Conservation (phyloP, 352 stramenopile genomes). For the Globisporangium uncinulatum region DNA sequence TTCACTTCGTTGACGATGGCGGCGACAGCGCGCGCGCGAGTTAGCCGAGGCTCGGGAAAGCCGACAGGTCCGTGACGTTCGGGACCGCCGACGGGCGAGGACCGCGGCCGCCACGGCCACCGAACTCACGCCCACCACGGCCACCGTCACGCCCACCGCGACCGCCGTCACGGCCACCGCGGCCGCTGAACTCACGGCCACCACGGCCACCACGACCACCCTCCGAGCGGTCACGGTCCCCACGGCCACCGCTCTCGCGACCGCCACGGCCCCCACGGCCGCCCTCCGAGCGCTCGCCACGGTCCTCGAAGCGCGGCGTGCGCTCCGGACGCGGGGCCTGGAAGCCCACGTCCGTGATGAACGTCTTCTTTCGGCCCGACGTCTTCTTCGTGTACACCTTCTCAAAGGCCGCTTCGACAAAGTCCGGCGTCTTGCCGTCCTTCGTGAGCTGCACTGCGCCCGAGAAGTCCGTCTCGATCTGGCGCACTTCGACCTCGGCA, state of each 20-base stretch:
- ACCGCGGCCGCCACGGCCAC: slow-evolving; percentile 42
- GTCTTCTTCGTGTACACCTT: slow-evolving; percentile 97
- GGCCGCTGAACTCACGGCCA: slow-evolving; percentile 18
- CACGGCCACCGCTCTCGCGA: slow-evolving; percentile 18
- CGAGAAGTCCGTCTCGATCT: slow-evolving; percentile 90
- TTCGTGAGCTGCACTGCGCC: slow-evolving; percentile 69
- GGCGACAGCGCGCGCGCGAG: slow-evolving; percentile 16
- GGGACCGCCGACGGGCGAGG: slow-evolving; percentile 30
- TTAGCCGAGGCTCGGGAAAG: slow-evolving; percentile 85
- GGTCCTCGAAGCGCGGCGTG: slow-evolving; percentile 47
- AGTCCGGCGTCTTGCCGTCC: slow-evolving; percentile 85
- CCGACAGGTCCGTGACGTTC: slow-evolving; percentile 79
- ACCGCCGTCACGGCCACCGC: slow-evolving; percentile 41
- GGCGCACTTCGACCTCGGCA: slow-evolving; percentile 70
- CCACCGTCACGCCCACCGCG: slow-evolving; percentile 36
- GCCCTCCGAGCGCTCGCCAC: slow-evolving; percentile 31
- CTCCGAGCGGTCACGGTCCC: slow-evolving; percentile 21
- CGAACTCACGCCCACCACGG: slow-evolving; percentile 10
- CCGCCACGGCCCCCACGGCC: slow-evolving; percentile 51
- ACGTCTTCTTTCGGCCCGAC: slow-evolving; percentile 90
- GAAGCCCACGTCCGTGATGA: slow-evolving; percentile 87
- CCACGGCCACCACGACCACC: slow-evolving; percentile 26
- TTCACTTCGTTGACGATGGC: slow-evolving; percentile 41
- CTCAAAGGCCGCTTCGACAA: slow-evolving; percentile 84
- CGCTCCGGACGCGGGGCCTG: slow-evolving; percentile 63